phyloP scores from a whole-genome alignment of 1,284 basidiomycete species.

The Marasmius sp. region DNA sequence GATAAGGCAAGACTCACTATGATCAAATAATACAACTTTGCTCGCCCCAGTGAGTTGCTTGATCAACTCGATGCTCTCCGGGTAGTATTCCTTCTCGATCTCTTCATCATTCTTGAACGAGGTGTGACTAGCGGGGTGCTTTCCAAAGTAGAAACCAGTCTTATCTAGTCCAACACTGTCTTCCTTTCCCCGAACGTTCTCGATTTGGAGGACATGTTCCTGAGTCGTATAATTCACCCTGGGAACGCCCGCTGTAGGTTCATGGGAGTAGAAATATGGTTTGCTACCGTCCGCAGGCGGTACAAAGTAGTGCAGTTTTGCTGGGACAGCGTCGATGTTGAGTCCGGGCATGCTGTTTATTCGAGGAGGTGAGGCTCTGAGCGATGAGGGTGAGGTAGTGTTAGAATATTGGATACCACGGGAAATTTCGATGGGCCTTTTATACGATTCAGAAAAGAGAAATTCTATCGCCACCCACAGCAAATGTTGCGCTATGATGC shows the following conservation, averaged over 20 bases:
- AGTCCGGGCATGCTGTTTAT: neutral
- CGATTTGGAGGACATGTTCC: neutral
- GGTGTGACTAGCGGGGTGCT: neutral
- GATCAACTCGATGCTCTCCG: conserved; percentile 1
- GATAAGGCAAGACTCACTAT: neutral
- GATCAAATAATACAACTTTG: neutral
- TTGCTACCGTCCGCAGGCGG: neutral
- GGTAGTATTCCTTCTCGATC: conserved; percentile 1
- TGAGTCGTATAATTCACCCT: neutral
- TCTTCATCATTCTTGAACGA: neutral
- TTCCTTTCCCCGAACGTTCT: neutral
- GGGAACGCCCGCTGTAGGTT: neutral
- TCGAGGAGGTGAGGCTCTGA: neutral
- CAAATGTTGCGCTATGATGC: too few relatives aligned
- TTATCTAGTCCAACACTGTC: neutral
- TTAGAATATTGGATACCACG: too few relatives aligned
- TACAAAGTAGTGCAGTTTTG: neutral
- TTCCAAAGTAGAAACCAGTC: neutral
- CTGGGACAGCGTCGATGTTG: neutral
- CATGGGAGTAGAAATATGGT: neutral
- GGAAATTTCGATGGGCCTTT: too few relatives aligned
- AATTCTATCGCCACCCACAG: too few relatives aligned
- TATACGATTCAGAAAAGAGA: too few relatives aligned
- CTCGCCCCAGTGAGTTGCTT: neutral
- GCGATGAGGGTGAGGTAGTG: too few relatives aligned